phyloP scores from a whole-genome alignment of 1,284 basidiomycete species.

The Pyrrhoderma lamaoense region DNA sequence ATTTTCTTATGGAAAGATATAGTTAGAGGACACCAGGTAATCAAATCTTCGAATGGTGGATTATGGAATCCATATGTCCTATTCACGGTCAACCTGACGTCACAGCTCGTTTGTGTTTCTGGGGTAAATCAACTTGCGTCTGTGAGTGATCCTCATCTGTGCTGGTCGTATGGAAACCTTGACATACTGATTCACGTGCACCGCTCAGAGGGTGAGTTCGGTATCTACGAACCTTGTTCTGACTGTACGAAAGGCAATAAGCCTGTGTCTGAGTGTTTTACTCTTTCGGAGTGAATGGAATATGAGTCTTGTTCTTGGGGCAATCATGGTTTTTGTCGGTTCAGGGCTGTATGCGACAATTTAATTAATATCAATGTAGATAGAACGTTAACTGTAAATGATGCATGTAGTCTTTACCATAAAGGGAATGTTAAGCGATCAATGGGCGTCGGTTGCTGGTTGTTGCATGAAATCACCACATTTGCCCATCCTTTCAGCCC shows the following conservation, averaged over 20 bases:
- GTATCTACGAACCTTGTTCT: slow-evolving; percentile 68
- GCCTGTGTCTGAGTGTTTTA: slow-evolving; percentile 68
- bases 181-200: slow-evolving; percentile 10
- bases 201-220: slow-evolving; percentile 55
- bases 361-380: background rate
- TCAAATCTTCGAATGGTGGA: slow-evolving; percentile 18
- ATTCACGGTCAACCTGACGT: slow-evolving; percentile 63
- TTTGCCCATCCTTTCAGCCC: no score
- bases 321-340: slow-evolving; percentile 58
- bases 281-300: slow-evolving; percentile 70
- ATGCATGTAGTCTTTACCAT: no score
- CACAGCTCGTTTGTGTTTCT: slow-evolving; percentile 81
- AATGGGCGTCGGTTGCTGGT: no score
- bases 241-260: slow-evolving; percentile 63
- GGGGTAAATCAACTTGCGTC: slow-evolving; percentile 82
- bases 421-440: no score
- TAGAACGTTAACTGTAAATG: no score
- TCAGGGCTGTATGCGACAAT: slow-evolving; percentile 40
- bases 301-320: slow-evolving; percentile 48
- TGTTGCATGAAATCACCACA: no score
- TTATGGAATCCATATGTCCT: slow-evolving; percentile 39
- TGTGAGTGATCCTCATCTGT: slow-evolving; percentile 35
- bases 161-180: background rate
- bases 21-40: slow-evolving; percentile 47
- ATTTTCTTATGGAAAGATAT: slow-evolving; percentile 54